These are phyloP conservation scores for Aureobasidium sp. DNA, from an alignment of 2,329 filamentous ascomycete species.

Conservation along the genomic window DNA sequence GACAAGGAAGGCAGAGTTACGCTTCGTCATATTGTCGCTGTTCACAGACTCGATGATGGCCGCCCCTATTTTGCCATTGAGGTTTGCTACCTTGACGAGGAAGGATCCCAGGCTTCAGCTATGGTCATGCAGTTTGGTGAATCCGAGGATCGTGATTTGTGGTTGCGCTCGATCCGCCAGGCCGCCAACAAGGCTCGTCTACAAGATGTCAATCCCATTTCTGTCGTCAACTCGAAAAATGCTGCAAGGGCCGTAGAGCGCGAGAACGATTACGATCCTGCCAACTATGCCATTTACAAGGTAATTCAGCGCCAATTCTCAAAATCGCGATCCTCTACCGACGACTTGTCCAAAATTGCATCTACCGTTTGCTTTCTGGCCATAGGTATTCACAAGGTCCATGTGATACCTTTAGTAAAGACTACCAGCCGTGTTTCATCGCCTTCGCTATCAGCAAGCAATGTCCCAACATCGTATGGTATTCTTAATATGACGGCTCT, in stretches of 20 bases:
- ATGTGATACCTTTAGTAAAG: conserved; percentile 58
- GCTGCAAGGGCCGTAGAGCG: conserved; percentile 54
- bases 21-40: conserved; percentile 58
- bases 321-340: conserved; percentile 53
- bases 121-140: conserved; percentile 58
- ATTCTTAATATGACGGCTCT: conserved; percentile 54
- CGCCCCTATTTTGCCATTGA: conserved; percentile 59
- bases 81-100: conserved; percentile 59
- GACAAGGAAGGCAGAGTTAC: conserved; percentile 51
- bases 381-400: conserved; percentile 60
- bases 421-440: conserved; percentile 43
- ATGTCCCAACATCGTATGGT: conserved; percentile 42
- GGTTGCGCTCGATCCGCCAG: conserved; percentile 54
- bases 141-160: conserved; percentile 55
- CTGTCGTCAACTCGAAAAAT: conserved; percentile 53
- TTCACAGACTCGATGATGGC: conserved; percentile 59
- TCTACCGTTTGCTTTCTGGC: conserved; percentile 60
- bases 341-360: conserved; percentile 57
- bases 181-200: conserved; percentile 49
- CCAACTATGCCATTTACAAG: conserved; percentile 59
- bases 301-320: conserved; percentile 54
- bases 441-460: conserved; percentile 35
- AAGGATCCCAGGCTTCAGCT: conserved; percentile 50
- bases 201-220: conserved; percentile 44
- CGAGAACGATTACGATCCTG: conserved; percentile 60